phyloP scores from a whole-genome alignment of 2,329 filamentous ascomycete species.

The Graphium sp. region DNA sequence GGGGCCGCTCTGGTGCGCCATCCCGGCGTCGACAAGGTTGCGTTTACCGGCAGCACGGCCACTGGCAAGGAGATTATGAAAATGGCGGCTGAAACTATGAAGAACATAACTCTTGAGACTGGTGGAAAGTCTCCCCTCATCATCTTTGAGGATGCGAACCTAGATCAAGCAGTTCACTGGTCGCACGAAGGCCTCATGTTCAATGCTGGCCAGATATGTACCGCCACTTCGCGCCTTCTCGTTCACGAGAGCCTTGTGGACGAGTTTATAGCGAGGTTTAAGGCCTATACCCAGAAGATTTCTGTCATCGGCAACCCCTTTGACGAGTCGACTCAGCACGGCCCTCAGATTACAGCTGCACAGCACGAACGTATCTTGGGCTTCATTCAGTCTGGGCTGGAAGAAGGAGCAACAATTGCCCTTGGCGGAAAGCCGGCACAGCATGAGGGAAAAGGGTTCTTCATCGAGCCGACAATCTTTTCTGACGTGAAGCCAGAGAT shows the following conservation, averaged over 20 bases:
- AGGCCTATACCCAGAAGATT: constrained; percentile 31
- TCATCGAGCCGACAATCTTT: constrained; percentile 21
- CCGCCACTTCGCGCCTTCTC: constrained; percentile 39
- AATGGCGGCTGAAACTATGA: constrained; percentile 40
- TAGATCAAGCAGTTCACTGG: constrained; percentile 45
- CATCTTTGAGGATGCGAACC: constrained; percentile 41
- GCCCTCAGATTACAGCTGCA: constrained; percentile 46
- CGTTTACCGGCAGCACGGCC: constrained; percentile 54
- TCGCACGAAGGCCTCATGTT: constrained; percentile 25
- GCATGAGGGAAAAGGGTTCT: constrained; percentile 19
- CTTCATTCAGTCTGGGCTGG: constrained; percentile 48
- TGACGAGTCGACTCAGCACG: constrained; percentile 45
- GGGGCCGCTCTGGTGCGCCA: constrained; percentile 49
- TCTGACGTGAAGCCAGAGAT: constrained; percentile 17
- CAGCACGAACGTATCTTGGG: constrained; percentile 49
- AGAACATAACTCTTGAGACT: constrained; percentile 42
- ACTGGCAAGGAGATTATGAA: constrained; percentile 58
- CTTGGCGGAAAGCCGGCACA: constrained; percentile 18
- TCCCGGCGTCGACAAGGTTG: constrained; percentile 49
- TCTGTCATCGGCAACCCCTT: constrained; percentile 50
- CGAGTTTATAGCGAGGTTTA: constrained; percentile 45
- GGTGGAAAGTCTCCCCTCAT: constrained; percentile 44
- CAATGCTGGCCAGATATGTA: constrained; percentile 44
- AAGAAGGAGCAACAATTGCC: constrained; percentile 38
- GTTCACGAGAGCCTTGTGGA: constrained; percentile 41